Percentiles rank a stretch among this genome's conserved stretches.
Evolutionary conservation across 176 grass and related monocot genomes (phyloP).

Genomic region (Musa schizocarpa): DNA sequence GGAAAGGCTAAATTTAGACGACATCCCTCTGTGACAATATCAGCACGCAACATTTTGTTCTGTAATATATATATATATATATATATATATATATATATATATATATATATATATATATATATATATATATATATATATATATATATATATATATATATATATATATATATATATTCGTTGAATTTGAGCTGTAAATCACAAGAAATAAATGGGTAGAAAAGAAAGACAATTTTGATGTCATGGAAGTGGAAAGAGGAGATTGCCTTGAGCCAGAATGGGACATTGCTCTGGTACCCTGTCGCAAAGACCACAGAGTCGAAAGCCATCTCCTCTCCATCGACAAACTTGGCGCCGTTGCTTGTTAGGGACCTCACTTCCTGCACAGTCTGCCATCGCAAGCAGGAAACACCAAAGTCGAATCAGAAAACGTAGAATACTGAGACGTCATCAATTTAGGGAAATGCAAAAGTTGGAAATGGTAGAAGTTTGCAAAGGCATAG

Average conservation of each 20-base stretch:
- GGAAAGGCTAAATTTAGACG: too few relatives aligned
- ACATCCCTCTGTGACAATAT: too few relatives aligned
- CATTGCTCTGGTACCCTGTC: conserved; percentile 93
- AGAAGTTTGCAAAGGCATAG: conserved; percentile 16
- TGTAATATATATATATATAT: too few relatives aligned
- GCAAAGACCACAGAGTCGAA: conserved; percentile 88
- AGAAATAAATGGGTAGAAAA: too few relatives aligned
- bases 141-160: too few relatives aligned
- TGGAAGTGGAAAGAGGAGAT: background rate
- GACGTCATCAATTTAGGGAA: background rate
- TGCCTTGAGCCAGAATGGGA: conserved; percentile 88
- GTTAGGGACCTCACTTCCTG: conserved; percentile 61
- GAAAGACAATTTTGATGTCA: background rate
- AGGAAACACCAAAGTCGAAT: conserved; percentile 9
- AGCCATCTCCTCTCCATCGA: conserved; percentile 60
- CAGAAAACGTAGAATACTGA: conserved; percentile 26
- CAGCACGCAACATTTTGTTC: too few relatives aligned
- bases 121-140: too few relatives aligned
- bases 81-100: too few relatives aligned
- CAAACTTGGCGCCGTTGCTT: conserved; percentile 48
- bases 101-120: too few relatives aligned
- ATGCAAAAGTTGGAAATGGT: background rate
- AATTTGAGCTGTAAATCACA: too few relatives aligned
- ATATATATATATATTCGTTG: too few relatives aligned
- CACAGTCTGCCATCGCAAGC: conserved; percentile 56